Base-by-base conservation (phyloP, 1,284 basidiomycete genomes). In the Cutaneotrichosporon sp. region DNA sequence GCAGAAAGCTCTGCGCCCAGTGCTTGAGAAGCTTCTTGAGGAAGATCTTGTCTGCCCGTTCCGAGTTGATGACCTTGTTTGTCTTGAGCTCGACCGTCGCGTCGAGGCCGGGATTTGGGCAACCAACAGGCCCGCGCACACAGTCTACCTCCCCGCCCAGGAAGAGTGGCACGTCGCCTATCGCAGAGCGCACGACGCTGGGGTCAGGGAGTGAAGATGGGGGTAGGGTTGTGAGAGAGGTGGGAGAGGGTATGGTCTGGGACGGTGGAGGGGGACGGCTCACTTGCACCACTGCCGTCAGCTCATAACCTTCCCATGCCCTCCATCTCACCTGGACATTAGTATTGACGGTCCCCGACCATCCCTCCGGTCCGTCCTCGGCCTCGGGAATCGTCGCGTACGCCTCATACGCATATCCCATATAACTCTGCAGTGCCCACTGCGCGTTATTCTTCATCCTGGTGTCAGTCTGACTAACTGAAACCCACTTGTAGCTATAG, bases 71-170 rank as follows among this genome's bases (percentile, higher is more conserved):
- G 26, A 85, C 80, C 77, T 92, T 83, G 34, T 92, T 95, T 1
- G 96, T 98, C 82, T 98, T 99, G 66, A 99, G 84, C 77, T 99
- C 96, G 11, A 98, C 87, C 72, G 91, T 89, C 21, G 72, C 69
- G 8, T 67, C 64, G 50, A 79, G 73, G 1, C 77, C 77, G 2
- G 77, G 77, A 66, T 79, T 70, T 1, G 70, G 66, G 21, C 47
- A 40, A n/a, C 70, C 67, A 42, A 58, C 51, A 21, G 65, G 62
- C 5, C 70, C 73, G 73, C 87, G 83, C 18, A 96, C 88, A 73
- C 95, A 97, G 77, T 99, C 95, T 1, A 97, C 95, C 80, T 98
- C 95, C 14, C 96, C 96, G 0, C 94, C 95, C 38, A 97, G 87
- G 60, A 96, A 83, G 56, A 97, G 82, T n/a, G 92, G 85, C 42